phyloP scores from a whole-genome alignment of 768 basidiomycete species.

The Rhodosporidiobolus sp. region DNA sequence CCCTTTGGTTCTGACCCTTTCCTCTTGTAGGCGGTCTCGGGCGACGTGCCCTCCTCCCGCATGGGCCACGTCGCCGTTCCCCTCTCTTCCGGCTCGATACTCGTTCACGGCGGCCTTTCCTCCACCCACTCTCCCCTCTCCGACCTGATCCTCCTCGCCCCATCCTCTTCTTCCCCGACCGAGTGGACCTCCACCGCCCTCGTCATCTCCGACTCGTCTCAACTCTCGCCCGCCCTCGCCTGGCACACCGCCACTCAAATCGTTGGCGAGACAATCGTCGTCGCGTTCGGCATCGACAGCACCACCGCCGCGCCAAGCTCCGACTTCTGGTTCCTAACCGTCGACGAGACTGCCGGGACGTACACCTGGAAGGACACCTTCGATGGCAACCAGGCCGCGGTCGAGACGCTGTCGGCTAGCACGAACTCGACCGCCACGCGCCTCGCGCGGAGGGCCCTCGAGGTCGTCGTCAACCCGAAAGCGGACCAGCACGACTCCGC shows the following conservation, averaged over 20 bases:
- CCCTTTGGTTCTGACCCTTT: not conserved
- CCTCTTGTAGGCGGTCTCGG: not conserved
- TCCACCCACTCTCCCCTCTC: constrained; percentile 4
- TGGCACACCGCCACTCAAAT: constrained; percentile 36
- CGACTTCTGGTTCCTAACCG: constrained; percentile 36
- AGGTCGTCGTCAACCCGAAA: constrained; percentile 30
- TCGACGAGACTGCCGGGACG: constrained; percentile 19
- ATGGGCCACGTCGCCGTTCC: constrained; percentile 37
- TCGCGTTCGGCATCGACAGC: constrained; percentile 40
- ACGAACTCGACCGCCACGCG: not conserved
- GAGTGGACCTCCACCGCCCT: constrained; percentile 28
- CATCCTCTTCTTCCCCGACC: constrained; percentile 7
- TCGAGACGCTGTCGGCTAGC: not conserved
- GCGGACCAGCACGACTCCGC: not conserved
- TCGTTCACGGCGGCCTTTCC: constrained; percentile 41
- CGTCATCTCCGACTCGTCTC: constrained; percentile 13
- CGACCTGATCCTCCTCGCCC: constrained; percentile 25
- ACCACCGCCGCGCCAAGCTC: constrained; percentile 1
- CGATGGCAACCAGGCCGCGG: constrained; percentile 1
- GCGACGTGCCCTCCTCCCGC: constrained; percentile 20
- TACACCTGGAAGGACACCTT: constrained; percentile 29
- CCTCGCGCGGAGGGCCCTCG: not conserved
- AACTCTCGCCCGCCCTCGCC: constrained; percentile 23
- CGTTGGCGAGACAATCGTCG: constrained; percentile 19
- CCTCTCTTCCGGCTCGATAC: constrained; percentile 21